Percentiles rank a stretch among this genome's conserved stretches.
Evolutionary conservation across 2,329 filamentous ascomycete species (phyloP).

Genomic region (Zopfia rhizophila): DNA sequence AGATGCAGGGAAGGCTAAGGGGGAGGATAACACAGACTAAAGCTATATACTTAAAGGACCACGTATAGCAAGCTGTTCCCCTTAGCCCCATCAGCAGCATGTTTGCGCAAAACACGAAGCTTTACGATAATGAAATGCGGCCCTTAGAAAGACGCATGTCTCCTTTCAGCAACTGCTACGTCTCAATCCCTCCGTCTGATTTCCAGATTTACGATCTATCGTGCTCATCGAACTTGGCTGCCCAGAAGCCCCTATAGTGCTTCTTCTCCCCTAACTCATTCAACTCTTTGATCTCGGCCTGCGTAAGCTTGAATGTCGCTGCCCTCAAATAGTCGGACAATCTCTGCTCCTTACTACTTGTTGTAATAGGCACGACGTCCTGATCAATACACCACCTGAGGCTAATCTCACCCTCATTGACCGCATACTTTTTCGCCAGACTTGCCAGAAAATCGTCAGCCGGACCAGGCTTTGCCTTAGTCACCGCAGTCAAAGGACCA

Average conservation of each 20-base stretch:
- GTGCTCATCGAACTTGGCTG: slow-evolving; percentile 61
- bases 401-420: slow-evolving; percentile 66
- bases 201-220: slow-evolving; percentile 64
- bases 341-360: slow-evolving; percentile 68
- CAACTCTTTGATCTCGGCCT: slow-evolving; percentile 63
- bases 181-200: too few relatives aligned
- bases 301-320: slow-evolving; percentile 68
- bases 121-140: too few relatives aligned
- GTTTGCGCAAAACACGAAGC: too few relatives aligned
- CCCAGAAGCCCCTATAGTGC: slow-evolving; percentile 71
- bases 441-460: slow-evolving; percentile 62
- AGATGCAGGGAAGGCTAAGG: too few relatives aligned
- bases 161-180: too few relatives aligned
- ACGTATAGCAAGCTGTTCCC: too few relatives aligned
- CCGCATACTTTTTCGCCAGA: slow-evolving; percentile 70
- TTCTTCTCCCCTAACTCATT: slow-evolving; percentile 66
- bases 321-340: slow-evolving; percentile 67
- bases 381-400: slow-evolving; percentile 71
- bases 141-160: too few relatives aligned
- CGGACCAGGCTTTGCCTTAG: slow-evolving; percentile 66
- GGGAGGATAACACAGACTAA: too few relatives aligned
- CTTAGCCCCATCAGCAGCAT: too few relatives aligned
- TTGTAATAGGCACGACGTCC: slow-evolving; percentile 68
- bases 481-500: slow-evolving; percentile 61
- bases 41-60: too few relatives aligned